phyloP scores from a whole-genome alignment of 352 stramenopile genomes.

The Pythium diclinum region DNA sequence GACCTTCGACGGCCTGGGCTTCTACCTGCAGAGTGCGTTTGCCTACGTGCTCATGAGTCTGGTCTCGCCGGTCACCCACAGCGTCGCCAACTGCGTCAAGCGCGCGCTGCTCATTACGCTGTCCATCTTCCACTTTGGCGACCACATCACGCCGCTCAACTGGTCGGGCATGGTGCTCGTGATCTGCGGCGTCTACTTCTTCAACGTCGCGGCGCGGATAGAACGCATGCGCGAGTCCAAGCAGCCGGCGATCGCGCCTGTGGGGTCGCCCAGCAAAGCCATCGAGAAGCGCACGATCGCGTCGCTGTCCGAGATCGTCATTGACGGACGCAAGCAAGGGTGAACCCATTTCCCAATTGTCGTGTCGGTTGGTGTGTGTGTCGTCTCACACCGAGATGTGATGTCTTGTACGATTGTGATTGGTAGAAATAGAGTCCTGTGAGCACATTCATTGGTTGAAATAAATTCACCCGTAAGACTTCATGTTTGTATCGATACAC shows the following conservation, averaged over 20 bases:
- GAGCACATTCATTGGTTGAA: neutral
- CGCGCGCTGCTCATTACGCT: slow-evolving; percentile 87
- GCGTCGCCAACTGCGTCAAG: slow-evolving; percentile 90
- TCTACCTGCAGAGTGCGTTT: slow-evolving; percentile 89
- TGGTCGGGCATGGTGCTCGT: slow-evolving; percentile 86
- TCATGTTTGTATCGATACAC: slow-evolving; percentile 1
- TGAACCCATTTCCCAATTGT: slow-evolving; percentile 3
- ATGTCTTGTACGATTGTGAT: slow-evolving; percentile 10
- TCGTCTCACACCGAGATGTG: slow-evolving; percentile 14
- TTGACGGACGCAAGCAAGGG: slow-evolving; percentile 38
- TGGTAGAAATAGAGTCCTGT: slow-evolving; percentile 11
- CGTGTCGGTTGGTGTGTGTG: too few relatives aligned
- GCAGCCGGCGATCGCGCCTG: slow-evolving; percentile 25
- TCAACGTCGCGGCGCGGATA: slow-evolving; percentile 70
- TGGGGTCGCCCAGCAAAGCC: neutral
- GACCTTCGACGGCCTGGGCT: slow-evolving; percentile 69
- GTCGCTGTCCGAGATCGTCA: slow-evolving; percentile 61
- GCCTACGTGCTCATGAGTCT: slow-evolving; percentile 91
- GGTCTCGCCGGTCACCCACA: slow-evolving; percentile 89
- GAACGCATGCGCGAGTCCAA: slow-evolving; percentile 37
- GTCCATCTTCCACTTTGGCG: slow-evolving; percentile 89
- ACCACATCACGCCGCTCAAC: slow-evolving; percentile 78
- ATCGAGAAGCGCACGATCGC: slow-evolving; percentile 55
- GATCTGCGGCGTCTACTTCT: slow-evolving; percentile 86
- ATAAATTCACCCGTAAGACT: neutral